Evolutionary conservation across 768 basidiomycete species (phyloP).

Genomic region (Podaxis mareebaensis): DNA sequence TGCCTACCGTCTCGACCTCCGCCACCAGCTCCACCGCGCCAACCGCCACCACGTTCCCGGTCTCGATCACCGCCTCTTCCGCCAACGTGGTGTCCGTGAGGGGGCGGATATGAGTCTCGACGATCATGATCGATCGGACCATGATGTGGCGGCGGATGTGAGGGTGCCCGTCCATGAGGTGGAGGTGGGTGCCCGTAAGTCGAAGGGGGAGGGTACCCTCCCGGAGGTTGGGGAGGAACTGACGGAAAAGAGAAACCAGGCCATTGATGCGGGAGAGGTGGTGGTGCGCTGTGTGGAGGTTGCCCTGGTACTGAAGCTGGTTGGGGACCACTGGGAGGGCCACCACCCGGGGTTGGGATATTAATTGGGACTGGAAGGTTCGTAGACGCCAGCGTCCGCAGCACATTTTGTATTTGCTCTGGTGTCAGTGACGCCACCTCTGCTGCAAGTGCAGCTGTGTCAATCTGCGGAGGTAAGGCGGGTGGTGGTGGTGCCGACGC

Average conservation of each 20-base stretch:
- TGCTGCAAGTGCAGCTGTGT: conserved; percentile 57
- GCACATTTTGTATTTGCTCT: conserved; percentile 71
- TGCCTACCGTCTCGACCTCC: conserved; percentile 31
- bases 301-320: conserved; percentile 19
- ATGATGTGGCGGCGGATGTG: conserved; percentile 21
- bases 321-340: conserved; percentile 15
- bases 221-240: conserved; percentile 17
- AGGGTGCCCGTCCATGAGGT: not conserved
- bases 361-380: conserved; percentile 27
- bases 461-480: conserved; percentile 17
- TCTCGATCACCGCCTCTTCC: conserved; percentile 37
- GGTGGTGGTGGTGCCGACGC: conserved; percentile 23
- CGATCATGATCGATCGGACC: conserved; percentile 22
- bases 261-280: conserved; percentile 14
- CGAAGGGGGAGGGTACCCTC: conserved; percentile 12
- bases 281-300: conserved; percentile 18
- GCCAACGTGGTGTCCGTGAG: conserved; percentile 34
- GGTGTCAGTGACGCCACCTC: conserved; percentile 76
- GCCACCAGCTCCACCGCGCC: conserved; percentile 30
- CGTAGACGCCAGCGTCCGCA: conserved; percentile 52
- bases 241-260: conserved; percentile 12
- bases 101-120: conserved; percentile 31
- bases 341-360: conserved; percentile 23
- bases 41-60: conserved; percentile 31
- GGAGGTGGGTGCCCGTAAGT: conserved; percentile 11